These are phyloP conservation scores for Ascosphaera aggregata DNA, from an alignment of 2,329 filamentous ascomycete genomes.

Conservation along the genomic window DNA sequence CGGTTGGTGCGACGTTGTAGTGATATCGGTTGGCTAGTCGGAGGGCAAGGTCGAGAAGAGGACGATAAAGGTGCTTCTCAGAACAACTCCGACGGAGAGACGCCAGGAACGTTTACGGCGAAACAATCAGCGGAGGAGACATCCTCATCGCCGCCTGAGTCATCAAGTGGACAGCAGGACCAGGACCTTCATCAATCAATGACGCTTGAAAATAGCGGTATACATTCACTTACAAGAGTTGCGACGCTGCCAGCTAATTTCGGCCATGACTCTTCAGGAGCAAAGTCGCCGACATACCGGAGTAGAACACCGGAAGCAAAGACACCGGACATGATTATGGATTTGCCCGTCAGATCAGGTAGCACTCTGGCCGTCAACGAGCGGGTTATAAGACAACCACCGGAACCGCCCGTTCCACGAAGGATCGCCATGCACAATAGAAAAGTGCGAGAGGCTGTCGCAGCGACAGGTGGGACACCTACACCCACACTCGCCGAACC, in stretches of 20 bases:
- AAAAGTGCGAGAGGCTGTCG: neutral
- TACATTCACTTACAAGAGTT: neutral
- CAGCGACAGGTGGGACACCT: neutral
- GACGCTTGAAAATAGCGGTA: neutral
- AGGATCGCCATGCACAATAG: conserved; percentile 1
- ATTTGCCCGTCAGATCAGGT: neutral
- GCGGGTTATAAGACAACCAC: conserved; percentile 7
- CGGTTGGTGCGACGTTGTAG: conserved; percentile 23
- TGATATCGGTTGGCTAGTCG: conserved; percentile 22
- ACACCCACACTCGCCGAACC: neutral
- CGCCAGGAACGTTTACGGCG: neutral
- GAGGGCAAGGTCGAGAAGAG: conserved; percentile 9
- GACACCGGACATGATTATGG: neutral
- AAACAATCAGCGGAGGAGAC: conserved; percentile 23
- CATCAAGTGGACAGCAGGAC: too few relatives aligned
- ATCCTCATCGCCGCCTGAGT: conserved; percentile 14
- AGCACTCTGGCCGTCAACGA: neutral
- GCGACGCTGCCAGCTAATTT: neutral
- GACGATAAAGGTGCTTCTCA: conserved; percentile 3
- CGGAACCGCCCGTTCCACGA: conserved; percentile 9
- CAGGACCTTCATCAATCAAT: conserved; percentile 2
- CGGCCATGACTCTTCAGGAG: neutral
- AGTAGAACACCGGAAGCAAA: neutral
- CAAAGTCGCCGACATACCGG: neutral
- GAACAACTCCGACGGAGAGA: too few relatives aligned